phyloP scores from a whole-genome alignment of 805 yeast species.

The Starmerella kuoi region DNA sequence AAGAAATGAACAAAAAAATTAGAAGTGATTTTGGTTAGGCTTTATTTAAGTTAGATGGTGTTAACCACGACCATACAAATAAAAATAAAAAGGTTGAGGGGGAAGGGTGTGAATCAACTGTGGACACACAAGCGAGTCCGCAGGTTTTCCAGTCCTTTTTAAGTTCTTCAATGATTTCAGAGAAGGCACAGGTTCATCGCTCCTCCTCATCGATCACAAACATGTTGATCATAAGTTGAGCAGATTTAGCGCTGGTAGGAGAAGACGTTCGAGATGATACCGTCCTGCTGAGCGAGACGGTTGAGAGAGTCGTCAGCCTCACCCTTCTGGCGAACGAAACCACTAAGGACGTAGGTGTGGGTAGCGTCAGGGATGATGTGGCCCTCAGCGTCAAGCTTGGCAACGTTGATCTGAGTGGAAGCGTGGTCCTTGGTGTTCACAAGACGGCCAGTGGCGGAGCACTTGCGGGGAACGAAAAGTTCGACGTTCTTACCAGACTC shows the following conservation, averaged over 20 bases:
- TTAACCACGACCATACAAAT: neutral
- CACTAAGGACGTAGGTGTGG: slow-evolving; percentile 93
- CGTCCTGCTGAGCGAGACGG: slow-evolving; percentile 98
- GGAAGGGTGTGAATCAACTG: too few species aligned
- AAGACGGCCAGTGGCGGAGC: slow-evolving; percentile 99
- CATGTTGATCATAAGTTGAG: neutral
- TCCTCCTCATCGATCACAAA: too few species aligned
- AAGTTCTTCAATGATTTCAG: too few species aligned
- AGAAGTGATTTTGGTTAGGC: too few species aligned
- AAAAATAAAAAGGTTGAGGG: neutral
- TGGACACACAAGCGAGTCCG: too few species aligned
- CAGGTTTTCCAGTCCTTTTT: too few species aligned
- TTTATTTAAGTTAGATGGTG: neutral
- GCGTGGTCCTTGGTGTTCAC: slow-evolving; percentile 99
- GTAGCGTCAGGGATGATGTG: slow-evolving; percentile 80
- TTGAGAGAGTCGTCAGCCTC: slow-evolving; percentile 98
- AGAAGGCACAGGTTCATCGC: too few species aligned
- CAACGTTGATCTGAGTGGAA: slow-evolving; percentile 96
- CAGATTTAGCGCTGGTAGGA: slow-evolving; percentile 30
- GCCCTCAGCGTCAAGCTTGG: slow-evolving; percentile 95
- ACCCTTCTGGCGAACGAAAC: slow-evolving; percentile 97
- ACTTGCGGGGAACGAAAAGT: slow-evolving; percentile 99
- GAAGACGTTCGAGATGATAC: slow-evolving; percentile 72
- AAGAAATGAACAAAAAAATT: too few species aligned
- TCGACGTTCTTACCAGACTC: slow-evolving; percentile 99